Evolutionary conservation across 1,139 yeast genomes (phyloP), one percentile per base, ranked within the genome.

Genomic region (Arxiozyma heterogenica): DNA sequence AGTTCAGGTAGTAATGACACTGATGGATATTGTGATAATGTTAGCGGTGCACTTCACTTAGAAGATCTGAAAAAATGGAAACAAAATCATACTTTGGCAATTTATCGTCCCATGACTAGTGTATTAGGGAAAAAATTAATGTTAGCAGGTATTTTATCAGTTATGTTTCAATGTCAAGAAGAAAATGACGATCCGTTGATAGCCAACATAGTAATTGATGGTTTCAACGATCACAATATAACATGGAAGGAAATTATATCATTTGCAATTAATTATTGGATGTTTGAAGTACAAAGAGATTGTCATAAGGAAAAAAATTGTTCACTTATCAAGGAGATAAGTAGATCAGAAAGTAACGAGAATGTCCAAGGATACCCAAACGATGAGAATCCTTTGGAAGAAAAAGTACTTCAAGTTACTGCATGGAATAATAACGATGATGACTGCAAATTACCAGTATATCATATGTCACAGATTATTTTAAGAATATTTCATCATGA

Each of bases 401-500:
- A 43, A 11, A 30, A 44, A 20, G 53, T 51, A 18, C 52, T 53
- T 5, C 53, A 49, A 9, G 50, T 53, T 9, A 47, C 54, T 4
- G 44, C 50, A 9, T 58, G 60, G 54, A 54, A 50, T 38, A 44
- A n/a, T 23, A 57, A 57, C 38, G 55, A 56, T n/a, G 23, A 42
- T 0, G 67, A 81, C 43, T 81, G 85, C 64, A 80, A 80, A 59
- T 75, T 79, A 55, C 78, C 83, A 0, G 77, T 82, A 53, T 84
- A 82, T 67, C 91, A 86, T 62, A 73, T 86, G 68, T 83, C 90
- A 0, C 93, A 86, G 64, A 80, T 88, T 22, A 79, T 83, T 41
- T 80, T 88, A 63, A 75, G 86, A 51, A 76, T 86, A 41, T 82
- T 86, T 55, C 89, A 86, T 58, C 83, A 85, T 67, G 95, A 88